phyloP scores from a whole-genome alignment of 495 filamentous ascomycete species.

The Neurospora sp. region DNA sequence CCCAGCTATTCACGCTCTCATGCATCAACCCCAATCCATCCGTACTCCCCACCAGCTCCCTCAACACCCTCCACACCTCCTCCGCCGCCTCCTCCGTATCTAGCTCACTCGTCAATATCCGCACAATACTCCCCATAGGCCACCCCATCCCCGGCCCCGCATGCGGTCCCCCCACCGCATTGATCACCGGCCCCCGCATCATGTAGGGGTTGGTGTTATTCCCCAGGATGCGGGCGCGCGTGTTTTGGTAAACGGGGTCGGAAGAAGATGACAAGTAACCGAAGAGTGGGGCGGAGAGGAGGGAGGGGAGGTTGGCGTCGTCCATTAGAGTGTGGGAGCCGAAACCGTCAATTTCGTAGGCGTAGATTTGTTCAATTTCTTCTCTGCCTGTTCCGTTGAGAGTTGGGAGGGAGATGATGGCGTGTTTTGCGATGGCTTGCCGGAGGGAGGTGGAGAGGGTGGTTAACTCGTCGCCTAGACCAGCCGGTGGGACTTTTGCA shows the following conservation, averaged over 20 bases:
- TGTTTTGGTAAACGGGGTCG: conserved; percentile 41
- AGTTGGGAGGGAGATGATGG: conserved; percentile 25
- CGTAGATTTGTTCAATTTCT: conserved; percentile 37
- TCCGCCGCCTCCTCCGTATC: no score
- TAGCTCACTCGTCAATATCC: conserved; percentile 25
- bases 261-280: conserved; percentile 31
- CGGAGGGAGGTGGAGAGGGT: conserved; percentile 35
- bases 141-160: conserved; percentile 46
- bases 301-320: conserved; percentile 51
- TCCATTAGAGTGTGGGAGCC: conserved; percentile 46
- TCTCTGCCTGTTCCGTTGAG: neutral
- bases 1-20: conserved; percentile 47
- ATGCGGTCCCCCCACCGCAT: conserved; percentile 47
- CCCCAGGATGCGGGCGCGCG: conserved; percentile 38
- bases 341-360: conserved; percentile 53
- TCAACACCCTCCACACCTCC: conserved; percentile 17
- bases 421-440: conserved; percentile 39
- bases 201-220: conserved; percentile 44
- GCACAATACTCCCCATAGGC: conserved; percentile 49
- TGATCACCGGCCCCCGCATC: conserved; percentile 42
- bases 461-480: conserved; percentile 39
- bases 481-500: neutral
- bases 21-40: conserved; percentile 51
- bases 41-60: conserved; percentile 40
- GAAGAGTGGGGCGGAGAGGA: conserved; percentile 44